Evolutionary conservation across 2,329 filamentous ascomycete genomes (phyloP), one percentile per base, ranked within the genome.

Genomic region (Alternaria postmessia): DNA sequence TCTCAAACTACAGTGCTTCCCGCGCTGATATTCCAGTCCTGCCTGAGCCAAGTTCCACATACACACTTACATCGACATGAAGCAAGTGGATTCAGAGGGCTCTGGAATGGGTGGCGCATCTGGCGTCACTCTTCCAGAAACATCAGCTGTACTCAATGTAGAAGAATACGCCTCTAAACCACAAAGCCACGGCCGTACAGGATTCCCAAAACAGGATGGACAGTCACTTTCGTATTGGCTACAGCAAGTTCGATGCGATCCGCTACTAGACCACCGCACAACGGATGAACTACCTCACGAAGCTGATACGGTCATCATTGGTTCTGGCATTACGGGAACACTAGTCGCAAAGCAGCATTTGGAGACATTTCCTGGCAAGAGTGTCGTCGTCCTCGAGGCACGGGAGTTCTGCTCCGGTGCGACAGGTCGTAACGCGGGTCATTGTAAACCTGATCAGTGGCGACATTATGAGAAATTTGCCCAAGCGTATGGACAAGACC

Each of bases 261-360:
- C 71, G 7, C 42, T 73, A 2, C 34, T 73, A 7, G 62, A 72
- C 28, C 65, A 75, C 36, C 71, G 74, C 22, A 76, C 69, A 16
- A 78, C 77, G 5, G 41, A 67, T 9, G 52, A 66, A 1, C 55
- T 80, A 9, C 76, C 78, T 16, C 7, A 52, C 2, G 58, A 68
- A 18, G 69, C 66, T 28, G 73, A 80, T 58, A 76, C 75, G 42
- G 62, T 79, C 11, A 66, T 80, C 16, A 71, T 80, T 28, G 30
- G 30, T 9, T 32, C 30, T 9, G 30, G 30, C 30, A 32, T 32
- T 12, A 32, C 30, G 7, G 30, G 30, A 4, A 32, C 30, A 32
- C 30, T 32, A 11, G 30, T 32, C 30, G 9, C 30, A 9, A 32
- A 32, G 30, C 30, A 32, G 0, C 30, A 32, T 32, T 5, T 32